phyloP scores from a whole-genome alignment of 495 filamentous ascomycete genomes.

The Hypoxylon trugodes region DNA sequence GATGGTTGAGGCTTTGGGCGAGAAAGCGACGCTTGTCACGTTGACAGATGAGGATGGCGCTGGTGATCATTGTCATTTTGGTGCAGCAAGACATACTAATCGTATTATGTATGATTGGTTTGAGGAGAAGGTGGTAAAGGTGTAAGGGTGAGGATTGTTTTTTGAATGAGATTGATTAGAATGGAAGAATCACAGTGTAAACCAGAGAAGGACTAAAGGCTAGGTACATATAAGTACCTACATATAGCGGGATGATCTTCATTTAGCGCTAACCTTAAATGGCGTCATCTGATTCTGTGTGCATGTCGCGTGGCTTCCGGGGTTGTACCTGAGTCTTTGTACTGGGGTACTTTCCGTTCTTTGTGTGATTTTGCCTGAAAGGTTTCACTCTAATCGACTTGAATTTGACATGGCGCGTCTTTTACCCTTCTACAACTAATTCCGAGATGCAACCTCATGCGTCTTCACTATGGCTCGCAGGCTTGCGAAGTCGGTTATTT shows the following conservation, averaged over 20 bases:
- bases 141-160: neutral
- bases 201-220: neutral
- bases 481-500: constrained; percentile 10
- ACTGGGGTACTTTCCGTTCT: constrained; percentile 7
- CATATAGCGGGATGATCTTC: neutral
- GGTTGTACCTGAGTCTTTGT: neutral
- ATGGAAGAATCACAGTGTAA: too few species aligned
- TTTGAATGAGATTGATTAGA: neutral
- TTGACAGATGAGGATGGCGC: constrained; percentile 38
- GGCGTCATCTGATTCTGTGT: constrained; percentile 40
- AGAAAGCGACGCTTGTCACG: constrained; percentile 36
- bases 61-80: constrained; percentile 34
- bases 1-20: constrained; percentile 41
- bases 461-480: constrained; percentile 29
- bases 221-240: neutral
- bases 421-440: neutral
- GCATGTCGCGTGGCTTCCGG: constrained; percentile 26
- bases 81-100: constrained; percentile 25
- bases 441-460: constrained; percentile 24
- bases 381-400: constrained; percentile 23
- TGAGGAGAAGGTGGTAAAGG: constrained; percentile 27
- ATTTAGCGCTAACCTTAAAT: constrained; percentile 25
- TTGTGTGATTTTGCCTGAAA: constrained; percentile 19
- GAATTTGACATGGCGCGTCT: neutral
- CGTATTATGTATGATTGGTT: constrained; percentile 33